These are phyloP conservation scores for Tuber borchii DNA, from an alignment of 495 filamentous ascomycete species.

Conservation along the genomic window DNA sequence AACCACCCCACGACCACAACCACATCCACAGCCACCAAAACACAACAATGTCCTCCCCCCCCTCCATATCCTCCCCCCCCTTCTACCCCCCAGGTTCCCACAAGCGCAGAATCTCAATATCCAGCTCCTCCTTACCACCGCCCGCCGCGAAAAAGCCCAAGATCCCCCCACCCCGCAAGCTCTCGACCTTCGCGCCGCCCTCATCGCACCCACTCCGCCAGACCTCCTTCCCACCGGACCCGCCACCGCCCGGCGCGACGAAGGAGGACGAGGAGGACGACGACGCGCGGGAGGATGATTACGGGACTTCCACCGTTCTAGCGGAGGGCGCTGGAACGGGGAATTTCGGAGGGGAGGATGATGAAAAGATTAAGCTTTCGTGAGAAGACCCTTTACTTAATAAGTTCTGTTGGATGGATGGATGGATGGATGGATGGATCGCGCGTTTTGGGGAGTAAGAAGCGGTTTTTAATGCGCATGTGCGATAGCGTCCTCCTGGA, in stretches of 20 bases:
- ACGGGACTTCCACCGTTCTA: constrained; percentile 50
- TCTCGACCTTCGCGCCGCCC: constrained; percentile 35
- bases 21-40: background rate
- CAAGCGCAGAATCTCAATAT: constrained; percentile 40
- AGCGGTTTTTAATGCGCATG: background rate
- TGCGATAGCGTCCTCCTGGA: constrained; percentile 55
- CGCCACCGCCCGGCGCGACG: constrained; percentile 43
- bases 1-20: background rate
- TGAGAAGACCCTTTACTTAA: constrained; percentile 6
- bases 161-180: constrained; percentile 20
- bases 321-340: constrained; percentile 47
- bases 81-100: constrained; percentile 15
- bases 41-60: constrained; percentile 34
- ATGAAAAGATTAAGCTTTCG: constrained; percentile 55
- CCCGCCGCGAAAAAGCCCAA: constrained; percentile 36
- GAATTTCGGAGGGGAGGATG: constrained; percentile 52
- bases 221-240: constrained; percentile 59
- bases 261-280: constrained; percentile 52
- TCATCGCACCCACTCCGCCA: constrained; percentile 58
- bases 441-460: background rate
- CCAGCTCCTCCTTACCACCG: constrained; percentile 21
- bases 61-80: constrained; percentile 24
- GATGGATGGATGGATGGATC: background rate
- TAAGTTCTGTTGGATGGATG: too few species aligned
- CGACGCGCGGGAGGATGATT: constrained; percentile 56